These are phyloP conservation scores for Botrytis squamosa DNA, from an alignment of 2,329 filamentous ascomycete species.

Conservation along the genomic window DNA sequence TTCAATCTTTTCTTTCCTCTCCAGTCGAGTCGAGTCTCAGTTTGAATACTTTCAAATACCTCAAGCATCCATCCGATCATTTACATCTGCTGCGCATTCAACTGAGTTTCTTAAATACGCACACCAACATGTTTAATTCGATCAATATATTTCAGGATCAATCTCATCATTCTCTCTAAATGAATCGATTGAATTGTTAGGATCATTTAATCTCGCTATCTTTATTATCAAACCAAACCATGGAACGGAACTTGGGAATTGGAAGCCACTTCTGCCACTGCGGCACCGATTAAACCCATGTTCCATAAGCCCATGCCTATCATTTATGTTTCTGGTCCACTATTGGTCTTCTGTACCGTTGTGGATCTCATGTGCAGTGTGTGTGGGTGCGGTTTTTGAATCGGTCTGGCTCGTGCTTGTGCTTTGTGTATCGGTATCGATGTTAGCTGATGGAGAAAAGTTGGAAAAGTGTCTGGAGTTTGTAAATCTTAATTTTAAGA, in stretches of 20 bases:
- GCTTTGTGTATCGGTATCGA: background rate
- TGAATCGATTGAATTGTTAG: background rate
- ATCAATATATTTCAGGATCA: slow-evolving; percentile 18
- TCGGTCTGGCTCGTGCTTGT: slow-evolving; percentile 9
- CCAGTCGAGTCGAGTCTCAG: background rate
- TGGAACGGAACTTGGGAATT: background rate
- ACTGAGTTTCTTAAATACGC: background rate
- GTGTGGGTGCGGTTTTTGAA: background rate
- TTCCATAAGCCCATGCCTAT: background rate
- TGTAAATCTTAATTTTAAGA: background rate
- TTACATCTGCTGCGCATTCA: background rate
- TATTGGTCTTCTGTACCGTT: background rate
- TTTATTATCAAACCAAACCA: background rate
- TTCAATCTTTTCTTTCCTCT: background rate
- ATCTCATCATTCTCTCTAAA: background rate
- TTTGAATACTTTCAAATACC: background rate
- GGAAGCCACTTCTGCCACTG: background rate
- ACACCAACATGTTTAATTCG: slow-evolving; percentile 5
- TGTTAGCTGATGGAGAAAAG: background rate
- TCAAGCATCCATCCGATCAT: background rate
- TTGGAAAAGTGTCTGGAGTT: background rate
- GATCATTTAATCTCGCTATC: slow-evolving; percentile 16
- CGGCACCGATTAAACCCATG: background rate
- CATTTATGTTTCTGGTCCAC: background rate
- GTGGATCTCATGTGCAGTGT: background rate